phyloP scores from a whole-genome alignment of 306 rosid species.

The Begonia fuchsioides region DNA sequence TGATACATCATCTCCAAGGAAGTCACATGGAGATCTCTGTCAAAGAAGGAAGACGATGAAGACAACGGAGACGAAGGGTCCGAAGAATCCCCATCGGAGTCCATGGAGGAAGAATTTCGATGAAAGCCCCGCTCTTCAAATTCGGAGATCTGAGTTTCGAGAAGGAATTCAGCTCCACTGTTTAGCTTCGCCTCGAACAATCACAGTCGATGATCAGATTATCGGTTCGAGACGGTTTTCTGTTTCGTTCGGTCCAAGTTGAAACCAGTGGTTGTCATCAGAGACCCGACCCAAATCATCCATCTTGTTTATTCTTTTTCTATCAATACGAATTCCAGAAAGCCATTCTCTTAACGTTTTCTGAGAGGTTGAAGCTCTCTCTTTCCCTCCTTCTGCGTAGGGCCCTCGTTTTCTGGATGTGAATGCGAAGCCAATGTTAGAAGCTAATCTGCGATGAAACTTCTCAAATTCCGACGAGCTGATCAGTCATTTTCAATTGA shows the following conservation, averaged over 20 bases:
- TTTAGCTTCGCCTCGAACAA: not conserved
- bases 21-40: conserved; percentile 41
- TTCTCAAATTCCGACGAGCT: no score
- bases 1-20: conserved; percentile 60
- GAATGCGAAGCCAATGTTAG: no score
- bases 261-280: no score
- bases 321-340: conserved; percentile 14
- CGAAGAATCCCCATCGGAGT: conserved; percentile 9
- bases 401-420: conserved; percentile 44
- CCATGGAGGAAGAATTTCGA: conserved; percentile 9
- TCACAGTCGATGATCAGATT: no score
- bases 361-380: conserved; percentile 67
- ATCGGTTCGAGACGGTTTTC: not conserved
- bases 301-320: not conserved
- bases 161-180: not conserved
- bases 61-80: conserved; percentile 11
- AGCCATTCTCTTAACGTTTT: conserved; percentile 41
- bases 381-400: conserved; percentile 29
- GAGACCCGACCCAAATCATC: no score
- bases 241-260: not conserved
- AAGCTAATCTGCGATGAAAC: no score
- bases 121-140: not conserved
- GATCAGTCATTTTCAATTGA: conserved; percentile 17
- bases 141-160: not conserved
- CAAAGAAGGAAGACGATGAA: conserved; percentile 16